These are phyloP conservation scores for Dryas alaskensis DNA, from an alignment of 306 rosid genomes.

Conservation along the genomic window DNA sequence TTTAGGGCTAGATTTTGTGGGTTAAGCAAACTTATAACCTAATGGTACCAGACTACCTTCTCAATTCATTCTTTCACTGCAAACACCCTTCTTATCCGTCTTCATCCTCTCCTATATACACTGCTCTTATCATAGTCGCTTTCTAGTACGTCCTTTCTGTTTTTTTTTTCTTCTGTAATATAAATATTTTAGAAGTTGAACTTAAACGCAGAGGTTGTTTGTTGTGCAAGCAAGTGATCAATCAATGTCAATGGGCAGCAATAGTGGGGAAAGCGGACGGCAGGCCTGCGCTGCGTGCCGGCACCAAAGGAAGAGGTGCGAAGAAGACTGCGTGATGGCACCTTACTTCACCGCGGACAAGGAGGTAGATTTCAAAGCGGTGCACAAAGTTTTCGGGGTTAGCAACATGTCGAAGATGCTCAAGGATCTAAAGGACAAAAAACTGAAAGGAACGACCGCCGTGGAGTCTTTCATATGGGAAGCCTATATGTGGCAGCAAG, in stretches of 20 bases:
- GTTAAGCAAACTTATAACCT: background rate
- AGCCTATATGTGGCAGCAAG: conserved; percentile 17
- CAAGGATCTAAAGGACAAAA: background rate
- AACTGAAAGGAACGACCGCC: background rate
- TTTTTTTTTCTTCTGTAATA: background rate
- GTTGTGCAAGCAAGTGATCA: background rate
- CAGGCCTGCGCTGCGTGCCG: conserved; percentile 26
- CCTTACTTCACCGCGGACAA: conserved; percentile 19
- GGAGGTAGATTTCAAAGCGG: background rate
- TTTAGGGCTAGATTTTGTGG: background rate
- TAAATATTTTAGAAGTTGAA: too few species aligned
- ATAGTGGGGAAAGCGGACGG: background rate
- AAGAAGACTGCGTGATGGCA: conserved; percentile 10
- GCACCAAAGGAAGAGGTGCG: conserved; percentile 30
- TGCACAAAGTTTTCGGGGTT: conserved; percentile 18
- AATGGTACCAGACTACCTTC: conserved; percentile 1
- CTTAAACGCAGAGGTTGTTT: background rate
- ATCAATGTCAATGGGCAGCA: background rate
- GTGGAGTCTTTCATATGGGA: conserved; percentile 29
- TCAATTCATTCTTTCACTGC: conserved; percentile 7
- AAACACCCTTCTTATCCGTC: conserved; percentile 13
- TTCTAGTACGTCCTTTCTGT: background rate
- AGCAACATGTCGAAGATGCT: conserved; percentile 18
- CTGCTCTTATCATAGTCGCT: conserved; percentile 1
- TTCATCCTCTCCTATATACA: conserved; percentile 10